Base-by-base conservation (phyloP, 495 filamentous ascomycete species). In the Endocarpon pusillum region DNA sequence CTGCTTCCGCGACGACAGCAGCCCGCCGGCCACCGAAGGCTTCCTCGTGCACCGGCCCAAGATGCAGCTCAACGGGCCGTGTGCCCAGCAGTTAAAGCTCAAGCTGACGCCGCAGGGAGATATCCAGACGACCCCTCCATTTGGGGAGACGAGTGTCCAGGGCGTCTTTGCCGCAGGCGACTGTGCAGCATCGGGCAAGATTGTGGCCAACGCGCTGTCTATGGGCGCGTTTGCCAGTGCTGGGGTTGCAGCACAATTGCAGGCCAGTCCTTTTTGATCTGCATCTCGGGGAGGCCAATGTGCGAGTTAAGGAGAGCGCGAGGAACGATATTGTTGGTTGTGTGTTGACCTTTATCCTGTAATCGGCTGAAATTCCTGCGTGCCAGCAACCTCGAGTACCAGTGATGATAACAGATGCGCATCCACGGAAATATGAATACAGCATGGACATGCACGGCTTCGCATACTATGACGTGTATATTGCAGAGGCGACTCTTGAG, bases 141-240 rank as follows among this genome's bases (percentile, higher is more conserved):
- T 56, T 32, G 32, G 48, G 31, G 46, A 59, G 31, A 55, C 59
- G 1, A 57, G 30, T 24, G 37, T 54, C 11, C n/a, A 28, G 1
- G 60, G 59, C 1, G 48, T 53, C 0, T 64, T 62, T 51, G 60
- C 48, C 2, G 53, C 36, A 0, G 61, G 62, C 19, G 62, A 62
- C 35, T 41, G 34, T 36, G 44, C 26, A n/a, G 35, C 33, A 1
- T 34, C 36, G 17, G 28, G 51, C 20, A 52, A 55, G 28, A 33
- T 35, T 4, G 45, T 43, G 9, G 38, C 36, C 3, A 19, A 26
- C 2, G 47, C 37, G 6, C 21, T 51, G 3, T 16, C 25, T 18
- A 33, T 35, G 16, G 45, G 52, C 7, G 39, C 41, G 19, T 22
- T 25, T 11, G 21, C 29, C 20, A 44, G 38, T 9, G 42, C 16